Evolutionary conservation across 164 flowering plant species (phyloP), one percentile per base, ranked within the genome.

Genomic region (Berberis vulgaris): DNA sequence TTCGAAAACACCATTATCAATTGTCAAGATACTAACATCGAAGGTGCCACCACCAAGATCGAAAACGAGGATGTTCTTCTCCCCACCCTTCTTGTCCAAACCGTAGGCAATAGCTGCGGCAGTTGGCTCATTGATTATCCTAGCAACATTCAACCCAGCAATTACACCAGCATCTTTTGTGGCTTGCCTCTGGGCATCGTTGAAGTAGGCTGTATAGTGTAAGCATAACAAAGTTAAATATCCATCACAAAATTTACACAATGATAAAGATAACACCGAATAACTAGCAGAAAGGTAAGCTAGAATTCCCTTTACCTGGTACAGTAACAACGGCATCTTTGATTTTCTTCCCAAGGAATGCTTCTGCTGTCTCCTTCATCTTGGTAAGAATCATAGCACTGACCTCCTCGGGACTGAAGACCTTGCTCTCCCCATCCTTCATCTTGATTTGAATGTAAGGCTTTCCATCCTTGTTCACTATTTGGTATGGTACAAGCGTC

Each of bases 41-140:
- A 81, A 79, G 41, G 84, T 81, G 49, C 84, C 84, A 71, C 84
- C 84, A 60, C 84, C 80, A 75, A 79, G 82, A 44, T 79, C 84
- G 60, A 79, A 79, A n/a, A 82, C 82, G 54, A 76, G 76, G 62
- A 90, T 88, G 84, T 90, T 90, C 85, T 90, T 90, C 82, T 88
- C 97, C 8, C 88, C 88, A 65, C 91, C 91, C 72, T 85, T 91
- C 85, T 91, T 86, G 78, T 88, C 89, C 82, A 91, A 73, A 54
- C 97, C 97, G 62, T 91, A 91, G 39, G 93, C 97, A 64, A 91
- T 91, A 41, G 97, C 96, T 41, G 97, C 97, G 1, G 97, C 97
- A 2, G 97, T 91, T 59, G 96, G 97, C 61, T 91, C 97, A 75
- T 91, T 91, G 65, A 88, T 91, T 12, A 91, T 88, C 64, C 97